Base-by-base conservation (phyloP, 805 yeast genomes). In the Yamadazyma tumulicola region DNA sequence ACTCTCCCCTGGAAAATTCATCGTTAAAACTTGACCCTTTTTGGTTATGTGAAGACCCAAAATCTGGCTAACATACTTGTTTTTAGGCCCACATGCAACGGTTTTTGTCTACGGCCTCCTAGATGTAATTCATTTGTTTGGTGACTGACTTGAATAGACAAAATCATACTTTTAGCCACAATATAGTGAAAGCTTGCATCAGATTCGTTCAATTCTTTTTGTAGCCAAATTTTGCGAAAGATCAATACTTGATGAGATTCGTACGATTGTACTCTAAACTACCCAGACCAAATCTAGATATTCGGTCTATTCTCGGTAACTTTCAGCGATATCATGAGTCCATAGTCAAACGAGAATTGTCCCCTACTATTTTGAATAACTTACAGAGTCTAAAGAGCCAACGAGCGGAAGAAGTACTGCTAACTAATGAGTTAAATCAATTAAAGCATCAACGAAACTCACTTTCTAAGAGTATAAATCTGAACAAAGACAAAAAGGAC, bases 401-500 rank as follows among this genome's bases (percentile, higher is more conserved):
- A 35, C 42, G 68, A 30, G 42, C 48, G 1, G 26, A 22, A 17
- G 62, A 61, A 37, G 30, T 54, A 6, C 45, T 51, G 10, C 32
- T 58, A 6, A 43, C 39, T 14, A 43, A 38, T 10, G 38, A 51
- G 11, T 44, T 64, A 20, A 59, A 57, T 39, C 19, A 31, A 5
- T 44, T 65, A 15, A 55, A 55, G 21, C 51, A 49, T 15, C 51
- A 57, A 27, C 43, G 71, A 32, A 42, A 52, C 16, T 36, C 44
- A 17, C 38, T 61, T 12, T 59, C 64, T 2, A 48, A 47, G 8
- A 28, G 40, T 7, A 52, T 59, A 41, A 21, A 21, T 21, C n/a
- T n/a, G n/a, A 52, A 47, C 31, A 30, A 32, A 5, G 40, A 32
- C n/a, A 36, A 47, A 23, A 37, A 43, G 29, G 35, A 47, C 6